Conservation (phyloP, 345 rosid genomes). For the Salix dunnii region DNA sequence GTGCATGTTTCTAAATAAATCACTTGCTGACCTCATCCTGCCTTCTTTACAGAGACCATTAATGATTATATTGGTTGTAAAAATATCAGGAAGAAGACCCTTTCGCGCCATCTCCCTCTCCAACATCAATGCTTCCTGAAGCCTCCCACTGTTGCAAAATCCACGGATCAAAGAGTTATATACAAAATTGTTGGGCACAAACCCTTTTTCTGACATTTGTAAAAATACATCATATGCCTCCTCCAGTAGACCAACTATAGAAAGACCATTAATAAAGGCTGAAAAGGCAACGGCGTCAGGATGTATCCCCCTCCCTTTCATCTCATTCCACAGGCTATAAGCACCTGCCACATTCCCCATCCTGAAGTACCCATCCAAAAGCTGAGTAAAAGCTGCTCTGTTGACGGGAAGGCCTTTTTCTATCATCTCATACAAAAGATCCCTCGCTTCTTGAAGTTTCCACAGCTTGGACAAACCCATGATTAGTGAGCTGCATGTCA, state of each 20-base stretch:
- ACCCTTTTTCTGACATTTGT: slow-evolving; percentile 54
- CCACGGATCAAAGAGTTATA: slow-evolving; percentile 65
- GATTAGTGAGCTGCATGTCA: slow-evolving; percentile 60
- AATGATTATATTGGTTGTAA: slow-evolving; percentile 59
- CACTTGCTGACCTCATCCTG: slow-evolving; percentile 47
- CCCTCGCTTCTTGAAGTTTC: slow-evolving; percentile 48
- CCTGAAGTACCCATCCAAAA: slow-evolving; percentile 63
- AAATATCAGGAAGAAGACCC: slow-evolving; percentile 58
- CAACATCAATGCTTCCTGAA: slow-evolving; percentile 51
- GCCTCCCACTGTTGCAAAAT: slow-evolving; percentile 50
- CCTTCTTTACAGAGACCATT: slow-evolving; percentile 59
- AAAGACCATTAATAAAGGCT: slow-evolving; percentile 66
- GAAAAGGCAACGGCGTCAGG: slow-evolving; percentile 67
- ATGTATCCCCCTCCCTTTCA: slow-evolving; percentile 44
- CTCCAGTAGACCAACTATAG: slow-evolving; percentile 51
- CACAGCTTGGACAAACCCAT: slow-evolving; percentile 57
- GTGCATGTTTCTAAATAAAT: slow-evolving; percentile 42
- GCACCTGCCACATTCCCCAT: slow-evolving; percentile 50
- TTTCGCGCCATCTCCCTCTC: slow-evolving; percentile 53
- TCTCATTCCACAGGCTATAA: slow-evolving; percentile 55
- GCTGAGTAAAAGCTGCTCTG: slow-evolving; percentile 54
- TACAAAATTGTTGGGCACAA: slow-evolving; percentile 58
- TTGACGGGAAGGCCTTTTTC: slow-evolving; percentile 47
- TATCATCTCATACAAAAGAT: slow-evolving; percentile 47
- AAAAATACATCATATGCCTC: slow-evolving; percentile 51